Conservation (phyloP, 1,284 basidiomycete genomes). For the Ganoderma sp. region DNA sequence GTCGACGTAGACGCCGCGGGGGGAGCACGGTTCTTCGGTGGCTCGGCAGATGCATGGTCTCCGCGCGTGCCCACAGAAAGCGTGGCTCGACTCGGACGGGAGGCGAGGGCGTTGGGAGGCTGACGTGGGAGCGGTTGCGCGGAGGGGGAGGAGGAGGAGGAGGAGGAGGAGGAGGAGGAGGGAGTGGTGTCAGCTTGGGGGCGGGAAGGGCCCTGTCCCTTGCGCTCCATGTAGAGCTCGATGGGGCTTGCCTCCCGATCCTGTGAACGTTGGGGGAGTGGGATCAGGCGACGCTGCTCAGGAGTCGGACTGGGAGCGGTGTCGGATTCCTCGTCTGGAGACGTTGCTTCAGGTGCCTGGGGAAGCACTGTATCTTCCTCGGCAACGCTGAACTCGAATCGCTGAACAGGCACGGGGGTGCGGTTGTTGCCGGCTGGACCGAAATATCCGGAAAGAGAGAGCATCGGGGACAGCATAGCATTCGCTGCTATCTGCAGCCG, state of each 20-base stretch:
- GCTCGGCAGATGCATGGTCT: not conserved
- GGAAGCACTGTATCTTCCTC: not conserved
- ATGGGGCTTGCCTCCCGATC: not conserved
- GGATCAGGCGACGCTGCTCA: not conserved
- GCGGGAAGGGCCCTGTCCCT: not conserved
- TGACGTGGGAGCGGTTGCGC: not conserved
- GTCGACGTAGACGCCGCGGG: not conserved
- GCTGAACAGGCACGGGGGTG: not conserved
- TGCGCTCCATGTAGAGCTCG: not conserved
- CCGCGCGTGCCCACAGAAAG: not conserved
- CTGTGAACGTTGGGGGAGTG: not conserved
- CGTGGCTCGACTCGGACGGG: not conserved
- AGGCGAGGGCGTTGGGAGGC: not conserved
- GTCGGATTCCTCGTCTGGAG: not conserved
- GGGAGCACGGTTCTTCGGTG: not conserved
- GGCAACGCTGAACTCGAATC: not conserved
- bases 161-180: not conserved
- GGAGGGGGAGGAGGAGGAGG: too few relatives aligned
- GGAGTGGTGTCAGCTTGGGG: not conserved
- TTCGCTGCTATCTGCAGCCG: not conserved
- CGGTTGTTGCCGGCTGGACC: not conserved
- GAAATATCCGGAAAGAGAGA: not conserved
- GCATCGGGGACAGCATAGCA: not conserved
- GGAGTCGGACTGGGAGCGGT: not conserved
- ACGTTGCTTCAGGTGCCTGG: not conserved